Evolutionary conservation across 306 rosid species (phyloP).

Genomic region (Canavalia ensiformis): DNA sequence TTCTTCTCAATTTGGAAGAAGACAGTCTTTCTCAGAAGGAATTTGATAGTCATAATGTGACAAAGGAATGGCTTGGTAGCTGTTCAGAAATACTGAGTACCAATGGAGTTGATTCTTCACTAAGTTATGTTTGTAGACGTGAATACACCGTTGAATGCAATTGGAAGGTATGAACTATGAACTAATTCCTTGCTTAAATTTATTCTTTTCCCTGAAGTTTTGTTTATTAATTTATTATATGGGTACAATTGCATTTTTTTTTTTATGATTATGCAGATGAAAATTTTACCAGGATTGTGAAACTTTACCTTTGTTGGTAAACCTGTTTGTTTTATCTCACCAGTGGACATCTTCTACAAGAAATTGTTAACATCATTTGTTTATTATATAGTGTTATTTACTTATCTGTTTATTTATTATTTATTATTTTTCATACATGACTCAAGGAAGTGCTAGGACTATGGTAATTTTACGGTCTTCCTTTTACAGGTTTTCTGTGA

Average conservation of each 20-base stretch:
- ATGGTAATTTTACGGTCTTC: constrained; percentile 15
- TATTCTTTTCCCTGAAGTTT: constrained; percentile 27
- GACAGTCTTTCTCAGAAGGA: constrained; percentile 48
- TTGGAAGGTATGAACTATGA: constrained; percentile 80
- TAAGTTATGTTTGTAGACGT: constrained; percentile 76
- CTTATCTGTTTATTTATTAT: background rate
- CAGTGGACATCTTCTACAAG: background rate
- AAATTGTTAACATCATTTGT: constrained; percentile 12
- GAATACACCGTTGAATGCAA: constrained; percentile 88
- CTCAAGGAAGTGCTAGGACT: constrained; percentile 29
- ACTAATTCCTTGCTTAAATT: constrained; percentile 32
- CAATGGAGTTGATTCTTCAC: constrained; percentile 74
- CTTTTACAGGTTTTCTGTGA: constrained; percentile 87
- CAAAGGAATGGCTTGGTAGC: constrained; percentile 88
- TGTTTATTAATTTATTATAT: constrained; percentile 26
- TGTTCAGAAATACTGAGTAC: constrained; percentile 66
- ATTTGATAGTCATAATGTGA: constrained; percentile 52
- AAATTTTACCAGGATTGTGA: constrained; percentile 34
- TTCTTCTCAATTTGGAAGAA: constrained; percentile 76
- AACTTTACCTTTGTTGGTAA: constrained; percentile 19
- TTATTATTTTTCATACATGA: background rate
- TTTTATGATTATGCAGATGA: constrained; percentile 18
- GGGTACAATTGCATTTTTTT: constrained; percentile 33
- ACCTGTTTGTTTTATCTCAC: constrained; percentile 12
- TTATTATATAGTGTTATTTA: background rate